A percentile compares a stretch with the other conserved stretches of the same genome.
Evolutionary conservation across 306 rosid species (phyloP).

Genomic region (Medicago truncatula): MtrunA17r5.0-ANR NC_053049.1:31715501-31716000

Average conservation of each 20-base stretch:
- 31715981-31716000: constrained; percentile 27
- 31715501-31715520: too few species aligned
- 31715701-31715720: too few species aligned
- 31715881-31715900: constrained; percentile 10
- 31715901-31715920: constrained; percentile 5
- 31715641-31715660: too few species aligned
- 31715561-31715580: too few species aligned
- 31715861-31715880: constrained; percentile 7
- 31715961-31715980: neutral
- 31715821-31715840: neutral
- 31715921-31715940: constrained; percentile 24
- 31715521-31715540: too few species aligned
- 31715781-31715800: neutral
- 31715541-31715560: too few species aligned
- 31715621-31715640: too few species aligned
- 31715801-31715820: neutral
- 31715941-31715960: constrained; percentile 4
- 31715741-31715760: constrained; percentile 17
- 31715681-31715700: too few species aligned
- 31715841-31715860: constrained; percentile 20
- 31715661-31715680: too few species aligned
- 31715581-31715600: too few species aligned
- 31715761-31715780: constrained; percentile 24
- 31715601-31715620: too few species aligned
- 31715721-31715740: constrained; percentile 22